Evolutionary conservation across 2,329 filamentous ascomycete genomes (phyloP).

Genomic region (Cladophialophora chaetospira): DNA sequence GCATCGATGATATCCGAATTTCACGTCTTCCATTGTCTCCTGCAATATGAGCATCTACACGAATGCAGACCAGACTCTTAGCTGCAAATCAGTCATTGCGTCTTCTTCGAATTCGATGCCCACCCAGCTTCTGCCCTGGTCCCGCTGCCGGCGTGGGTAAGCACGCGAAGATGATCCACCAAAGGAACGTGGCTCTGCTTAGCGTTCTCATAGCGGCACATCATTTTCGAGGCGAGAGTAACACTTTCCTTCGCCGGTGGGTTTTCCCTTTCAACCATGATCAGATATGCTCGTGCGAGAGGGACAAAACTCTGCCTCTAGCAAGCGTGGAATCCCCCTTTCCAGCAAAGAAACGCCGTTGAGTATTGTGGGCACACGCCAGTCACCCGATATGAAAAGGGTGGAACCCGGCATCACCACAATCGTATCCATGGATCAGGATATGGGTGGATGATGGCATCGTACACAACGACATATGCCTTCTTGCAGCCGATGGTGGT

Average conservation of each 20-base stretch:
- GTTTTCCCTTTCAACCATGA: neutral
- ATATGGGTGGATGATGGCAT: no score
- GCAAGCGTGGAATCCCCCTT: no score
- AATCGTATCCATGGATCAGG: no score
- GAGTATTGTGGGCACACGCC: no score
- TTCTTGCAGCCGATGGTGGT: neutral
- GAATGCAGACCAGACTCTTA: no score
- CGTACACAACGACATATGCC: neutral
- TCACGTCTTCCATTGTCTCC: neutral
- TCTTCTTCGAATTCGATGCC: no score
- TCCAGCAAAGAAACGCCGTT: no score
- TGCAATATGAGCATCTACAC: no score
- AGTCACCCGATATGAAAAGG: neutral
- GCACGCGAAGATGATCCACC: neutral
- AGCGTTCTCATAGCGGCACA: neutral
- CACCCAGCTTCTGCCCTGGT: neutral
- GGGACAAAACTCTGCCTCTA: neutral
- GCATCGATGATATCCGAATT: neutral
- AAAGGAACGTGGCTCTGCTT: conserved; percentile 3
- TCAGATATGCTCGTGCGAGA: neutral
- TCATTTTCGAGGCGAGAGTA: neutral
- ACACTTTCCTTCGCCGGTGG: neutral
- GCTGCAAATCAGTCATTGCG: no score
- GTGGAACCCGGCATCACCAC: no score
- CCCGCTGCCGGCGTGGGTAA: neutral